phyloP scores from a whole-genome alignment of 2,329 filamentous ascomycete genomes.

The Akanthomyces uredinophilus region DNA sequence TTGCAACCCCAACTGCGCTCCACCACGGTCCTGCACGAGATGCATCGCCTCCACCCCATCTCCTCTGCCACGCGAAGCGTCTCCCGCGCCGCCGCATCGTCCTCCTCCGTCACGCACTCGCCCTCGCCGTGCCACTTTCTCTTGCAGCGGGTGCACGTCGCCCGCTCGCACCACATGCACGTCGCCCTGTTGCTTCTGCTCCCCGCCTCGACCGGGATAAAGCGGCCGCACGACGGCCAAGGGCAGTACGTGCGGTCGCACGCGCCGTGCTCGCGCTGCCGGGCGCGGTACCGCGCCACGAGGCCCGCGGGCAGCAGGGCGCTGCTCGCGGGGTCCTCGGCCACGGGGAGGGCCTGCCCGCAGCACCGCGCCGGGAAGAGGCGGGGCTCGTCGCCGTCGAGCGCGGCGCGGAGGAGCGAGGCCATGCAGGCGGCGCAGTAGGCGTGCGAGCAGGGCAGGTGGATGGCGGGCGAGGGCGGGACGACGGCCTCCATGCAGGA shows the following conservation, averaged over 20 bases:
- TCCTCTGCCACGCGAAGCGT: neutral
- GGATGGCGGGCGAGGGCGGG: neutral
- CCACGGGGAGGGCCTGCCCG: neutral
- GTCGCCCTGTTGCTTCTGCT: neutral
- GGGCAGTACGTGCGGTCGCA: neutral
- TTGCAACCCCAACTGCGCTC: no score
- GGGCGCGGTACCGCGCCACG: neutral
- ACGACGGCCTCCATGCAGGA: no score
- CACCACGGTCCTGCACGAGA: neutral
- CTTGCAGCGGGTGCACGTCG: neutral
- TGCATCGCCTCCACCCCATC: neutral
- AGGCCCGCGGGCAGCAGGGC: neutral
- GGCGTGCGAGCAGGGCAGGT: neutral
- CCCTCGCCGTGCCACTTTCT: neutral
- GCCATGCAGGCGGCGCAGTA: neutral
- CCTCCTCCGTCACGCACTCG: neutral
- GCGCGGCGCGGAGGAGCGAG: neutral
- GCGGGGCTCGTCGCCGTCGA: neutral
- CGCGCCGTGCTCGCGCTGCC: neutral
- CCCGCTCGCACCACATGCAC: neutral
- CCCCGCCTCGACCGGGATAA: neutral
- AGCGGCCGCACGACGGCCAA: neutral
- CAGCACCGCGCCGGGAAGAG: neutral
- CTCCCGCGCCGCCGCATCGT: neutral
- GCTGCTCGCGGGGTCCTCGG: neutral